Conservation (phyloP, 257 asterid genomes). For the Dorcoceras hygrometricum region DNA sequence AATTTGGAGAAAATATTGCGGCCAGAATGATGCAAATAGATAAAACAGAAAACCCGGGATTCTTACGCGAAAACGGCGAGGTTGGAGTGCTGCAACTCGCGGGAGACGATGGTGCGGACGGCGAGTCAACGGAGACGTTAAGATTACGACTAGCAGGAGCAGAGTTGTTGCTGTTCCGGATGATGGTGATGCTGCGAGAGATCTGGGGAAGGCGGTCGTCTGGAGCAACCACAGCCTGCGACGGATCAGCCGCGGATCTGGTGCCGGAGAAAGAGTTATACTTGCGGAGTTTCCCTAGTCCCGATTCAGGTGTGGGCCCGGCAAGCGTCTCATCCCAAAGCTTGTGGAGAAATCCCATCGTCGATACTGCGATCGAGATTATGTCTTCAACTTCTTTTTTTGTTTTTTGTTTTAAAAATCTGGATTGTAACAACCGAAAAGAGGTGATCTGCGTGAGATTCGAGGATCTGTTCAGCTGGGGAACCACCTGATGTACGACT, state of each 20-base stretch:
- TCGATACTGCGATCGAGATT: background rate
- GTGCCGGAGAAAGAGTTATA: conserved; percentile 48
- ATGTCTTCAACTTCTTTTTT: background rate
- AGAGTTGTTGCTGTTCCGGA: conserved; percentile 30
- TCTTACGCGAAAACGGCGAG: conserved; percentile 69
- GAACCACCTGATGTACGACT: conserved; percentile 62
- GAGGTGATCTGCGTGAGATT: conserved; percentile 30
- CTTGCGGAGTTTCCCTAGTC: conserved; percentile 71
- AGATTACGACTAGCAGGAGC: conserved; percentile 20
- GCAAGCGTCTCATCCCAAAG: conserved; percentile 88
- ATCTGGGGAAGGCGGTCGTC: conserved; percentile 35
- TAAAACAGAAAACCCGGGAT: background rate
- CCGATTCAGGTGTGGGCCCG: conserved; percentile 73
- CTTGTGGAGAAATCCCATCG: conserved; percentile 81
- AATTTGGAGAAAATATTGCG: no score
- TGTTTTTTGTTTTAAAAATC: conserved; percentile 3
- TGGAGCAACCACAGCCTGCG: conserved; percentile 4
- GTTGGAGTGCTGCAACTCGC: conserved; percentile 43
- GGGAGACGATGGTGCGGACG: conserved; percentile 58
- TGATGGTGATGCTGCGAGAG: conserved; percentile 57
- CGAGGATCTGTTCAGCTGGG: conserved; percentile 20
- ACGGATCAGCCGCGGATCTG: conserved; percentile 22
- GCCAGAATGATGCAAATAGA: no score
- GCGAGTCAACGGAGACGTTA: conserved; percentile 38
- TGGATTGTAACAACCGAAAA: conserved; percentile 70